phyloP scores from a whole-genome alignment of 257 asterid genomes.

The Nicotiana tomentosiformis region DNA sequence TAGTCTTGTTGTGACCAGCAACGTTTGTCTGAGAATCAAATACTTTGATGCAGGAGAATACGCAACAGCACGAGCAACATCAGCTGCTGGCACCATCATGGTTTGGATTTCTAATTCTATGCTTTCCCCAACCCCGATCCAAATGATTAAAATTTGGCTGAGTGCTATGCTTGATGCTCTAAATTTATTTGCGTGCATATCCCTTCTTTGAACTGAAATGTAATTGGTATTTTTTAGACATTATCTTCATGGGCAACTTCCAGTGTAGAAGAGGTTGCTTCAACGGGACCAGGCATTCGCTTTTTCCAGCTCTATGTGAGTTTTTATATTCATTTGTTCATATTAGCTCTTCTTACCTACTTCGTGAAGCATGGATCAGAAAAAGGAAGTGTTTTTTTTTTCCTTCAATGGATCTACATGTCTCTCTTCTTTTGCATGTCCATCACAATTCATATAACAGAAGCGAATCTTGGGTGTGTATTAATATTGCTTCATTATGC shows the following conservation, averaged over 20 bases:
- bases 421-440: neutral
- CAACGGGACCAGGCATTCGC: conserved; percentile 69
- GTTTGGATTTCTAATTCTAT: conserved; percentile 30
- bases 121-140: neutral
- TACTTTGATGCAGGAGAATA: conserved; percentile 58
- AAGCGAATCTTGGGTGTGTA: neutral
- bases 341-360: neutral
- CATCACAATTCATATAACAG: neutral
- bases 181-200: neutral
- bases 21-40: neutral
- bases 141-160: neutral
- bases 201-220: conserved; percentile 4
- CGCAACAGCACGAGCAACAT: conserved; percentile 74
- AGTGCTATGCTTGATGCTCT: neutral
- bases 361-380: neutral
- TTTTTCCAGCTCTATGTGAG: conserved; percentile 90
- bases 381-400: neutral
- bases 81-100: conserved; percentile 84
- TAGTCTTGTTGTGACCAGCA: neutral
- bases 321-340: neutral
- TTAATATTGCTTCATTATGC: neutral
- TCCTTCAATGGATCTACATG: neutral
- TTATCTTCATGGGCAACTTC: conserved; percentile 71
- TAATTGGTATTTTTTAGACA: conserved; percentile 37
- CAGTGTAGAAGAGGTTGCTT: conserved; percentile 79